These are phyloP conservation scores for Vitis cinerea DNA, from an alignment of 164 flowering plant species.

Conservation along the genomic window DNA sequence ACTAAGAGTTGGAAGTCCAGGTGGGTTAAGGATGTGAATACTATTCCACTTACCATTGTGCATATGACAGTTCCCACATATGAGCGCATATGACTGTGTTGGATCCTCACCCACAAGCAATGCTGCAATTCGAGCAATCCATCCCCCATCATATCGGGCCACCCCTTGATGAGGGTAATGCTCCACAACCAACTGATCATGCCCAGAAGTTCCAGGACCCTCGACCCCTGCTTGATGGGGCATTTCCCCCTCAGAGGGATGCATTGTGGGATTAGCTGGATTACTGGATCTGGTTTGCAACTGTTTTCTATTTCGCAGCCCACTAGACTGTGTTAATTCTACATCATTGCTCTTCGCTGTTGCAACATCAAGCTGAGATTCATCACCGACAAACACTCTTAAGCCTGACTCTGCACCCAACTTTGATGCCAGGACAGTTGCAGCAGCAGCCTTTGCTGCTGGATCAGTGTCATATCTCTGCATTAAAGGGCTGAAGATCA, in stretches of 20 bases:
- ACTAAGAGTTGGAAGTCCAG: too few relatives aligned
- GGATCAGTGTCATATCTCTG: slow-evolving; percentile 97
- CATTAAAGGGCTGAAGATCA: slow-evolving; percentile 2
- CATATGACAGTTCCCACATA: slow-evolving; percentile 94
- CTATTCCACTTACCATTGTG: slow-evolving; percentile 75
- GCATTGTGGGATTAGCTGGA: slow-evolving; percentile 31
- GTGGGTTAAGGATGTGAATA: neutral
- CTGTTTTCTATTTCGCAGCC: slow-evolving; percentile 71
- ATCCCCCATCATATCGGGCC: slow-evolving; percentile 56
- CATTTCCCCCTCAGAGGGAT: slow-evolving; percentile 30
- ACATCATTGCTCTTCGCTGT: slow-evolving; percentile 73
- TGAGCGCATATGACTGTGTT: slow-evolving; percentile 88
- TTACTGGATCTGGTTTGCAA: slow-evolving; percentile 42
- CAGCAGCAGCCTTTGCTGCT: slow-evolving; percentile 98
- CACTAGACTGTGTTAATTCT: slow-evolving; percentile 57
- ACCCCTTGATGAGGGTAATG: slow-evolving; percentile 52
- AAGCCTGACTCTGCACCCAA: slow-evolving; percentile 93
- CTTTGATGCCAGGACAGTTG: slow-evolving; percentile 85
- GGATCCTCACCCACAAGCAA: slow-evolving; percentile 97
- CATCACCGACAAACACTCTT: slow-evolving; percentile 69
- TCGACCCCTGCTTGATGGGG: slow-evolving; percentile 24
- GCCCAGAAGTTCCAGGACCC: slow-evolving; percentile 23
- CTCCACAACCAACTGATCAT: slow-evolving; percentile 48
- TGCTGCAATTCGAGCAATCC: slow-evolving; percentile 91
- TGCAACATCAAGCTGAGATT: slow-evolving; percentile 31